Conservation (phyloP, 768 basidiomycete genomes). For the Leccinum disarticulatum region DNA sequence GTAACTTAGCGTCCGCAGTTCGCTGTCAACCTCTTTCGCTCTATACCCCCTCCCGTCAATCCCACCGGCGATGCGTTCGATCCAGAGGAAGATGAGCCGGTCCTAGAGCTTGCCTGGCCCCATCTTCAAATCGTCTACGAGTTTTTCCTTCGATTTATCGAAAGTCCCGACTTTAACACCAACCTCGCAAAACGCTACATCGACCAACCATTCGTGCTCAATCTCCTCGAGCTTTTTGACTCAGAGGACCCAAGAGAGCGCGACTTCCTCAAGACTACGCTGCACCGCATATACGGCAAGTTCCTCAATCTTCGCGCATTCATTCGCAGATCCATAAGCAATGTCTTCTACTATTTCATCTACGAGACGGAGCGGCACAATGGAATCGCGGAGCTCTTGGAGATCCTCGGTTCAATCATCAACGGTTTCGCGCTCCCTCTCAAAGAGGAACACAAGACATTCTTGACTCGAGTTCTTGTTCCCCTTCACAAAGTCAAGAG, state of each 20-base stretch:
- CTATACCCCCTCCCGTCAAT: conserved; percentile 99
- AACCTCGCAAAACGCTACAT: conserved; percentile 97
- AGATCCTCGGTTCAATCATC: conserved; percentile 98
- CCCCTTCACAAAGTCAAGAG: conserved; percentile 98
- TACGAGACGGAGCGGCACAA: conserved; percentile 99
- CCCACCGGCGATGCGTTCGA: conserved; percentile 98
- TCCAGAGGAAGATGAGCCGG: conserved; percentile 99
- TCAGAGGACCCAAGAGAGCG: conserved; percentile 98
- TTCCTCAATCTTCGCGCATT: conserved; percentile 98
- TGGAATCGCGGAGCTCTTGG: conserved; percentile 96
- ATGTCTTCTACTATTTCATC: conserved; percentile 98
- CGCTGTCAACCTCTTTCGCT: conserved; percentile 96
- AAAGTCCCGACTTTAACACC: conserved; percentile 97
- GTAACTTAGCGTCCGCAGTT: conserved; percentile 55
- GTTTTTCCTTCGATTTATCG: conserved; percentile 98
- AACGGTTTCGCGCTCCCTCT: conserved; percentile 97
- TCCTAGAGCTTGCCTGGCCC: conserved; percentile 98
- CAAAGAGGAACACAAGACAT: conserved; percentile 98
- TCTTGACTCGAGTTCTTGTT: conserved; percentile 90
- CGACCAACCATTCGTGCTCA: conserved; percentile 93
- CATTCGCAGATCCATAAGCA: conserved; percentile 98
- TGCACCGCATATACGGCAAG: conserved; percentile 99
- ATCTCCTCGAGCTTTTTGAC: conserved; percentile 96
- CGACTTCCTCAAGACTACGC: conserved; percentile 98
- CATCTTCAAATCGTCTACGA: conserved; percentile 99